Evolutionary conservation across 2,329 filamentous ascomycete genomes (phyloP).

Genomic region (Setomelanomma holmii): DNA sequence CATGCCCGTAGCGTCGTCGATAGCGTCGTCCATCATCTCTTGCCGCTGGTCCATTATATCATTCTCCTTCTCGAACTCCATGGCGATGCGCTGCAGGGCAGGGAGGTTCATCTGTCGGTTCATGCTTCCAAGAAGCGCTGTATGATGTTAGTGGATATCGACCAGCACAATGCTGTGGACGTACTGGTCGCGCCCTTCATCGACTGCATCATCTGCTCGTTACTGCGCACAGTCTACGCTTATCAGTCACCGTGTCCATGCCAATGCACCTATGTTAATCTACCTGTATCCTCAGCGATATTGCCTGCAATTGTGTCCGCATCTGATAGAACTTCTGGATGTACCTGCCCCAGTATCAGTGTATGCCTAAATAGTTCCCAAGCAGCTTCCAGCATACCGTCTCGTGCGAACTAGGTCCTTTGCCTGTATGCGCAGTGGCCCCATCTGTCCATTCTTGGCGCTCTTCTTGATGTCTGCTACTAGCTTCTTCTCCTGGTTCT

Average conservation of each 20-base stretch:
- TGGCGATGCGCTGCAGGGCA: constrained; percentile 91
- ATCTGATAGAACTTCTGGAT: constrained; percentile 99
- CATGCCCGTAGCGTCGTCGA: constrained; percentile 94
- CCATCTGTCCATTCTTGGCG: constrained; percentile 97
- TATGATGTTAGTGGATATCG: constrained; percentile 17
- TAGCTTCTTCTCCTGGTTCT: constrained; percentile 98
- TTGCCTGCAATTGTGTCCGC: constrained; percentile 95
- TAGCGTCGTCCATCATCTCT: constrained; percentile 99
- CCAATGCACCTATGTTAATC: constrained; percentile 11
- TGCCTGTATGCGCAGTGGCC: constrained; percentile 97
- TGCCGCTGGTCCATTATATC: constrained; percentile 99
- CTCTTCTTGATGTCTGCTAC: constrained; percentile 97
- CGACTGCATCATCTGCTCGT: constrained; percentile 99
- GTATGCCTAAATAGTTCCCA: background rate
- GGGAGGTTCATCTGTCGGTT: constrained; percentile 98
- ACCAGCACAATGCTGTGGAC: background rate
- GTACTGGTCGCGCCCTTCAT: constrained; percentile 90
- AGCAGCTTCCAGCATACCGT: constrained; percentile 62
- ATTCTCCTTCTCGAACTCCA: constrained; percentile 99
- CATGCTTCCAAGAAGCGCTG: constrained; percentile 89
- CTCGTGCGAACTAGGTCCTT: constrained; percentile 95
- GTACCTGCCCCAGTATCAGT: constrained; percentile 64
- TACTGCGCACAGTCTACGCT: constrained; percentile 87
- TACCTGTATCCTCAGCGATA: constrained; percentile 93
- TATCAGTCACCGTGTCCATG: constrained; percentile 18